Evolutionary conservation across 176 grass and related monocot species (phyloP).

Genomic region (Leersia perrieri): DNA sequence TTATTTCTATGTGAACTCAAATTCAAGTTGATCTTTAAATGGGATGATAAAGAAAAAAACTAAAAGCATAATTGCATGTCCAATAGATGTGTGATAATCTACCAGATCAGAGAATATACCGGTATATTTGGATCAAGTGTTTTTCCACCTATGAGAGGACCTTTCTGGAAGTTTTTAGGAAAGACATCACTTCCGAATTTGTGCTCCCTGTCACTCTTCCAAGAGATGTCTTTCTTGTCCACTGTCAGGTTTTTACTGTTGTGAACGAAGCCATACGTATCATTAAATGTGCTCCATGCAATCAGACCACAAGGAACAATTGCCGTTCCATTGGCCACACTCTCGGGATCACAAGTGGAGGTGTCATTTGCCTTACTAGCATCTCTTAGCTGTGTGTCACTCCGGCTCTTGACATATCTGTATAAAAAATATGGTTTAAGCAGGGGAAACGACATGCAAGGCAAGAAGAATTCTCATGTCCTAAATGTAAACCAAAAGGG

Average conservation of each 20-base stretch:
- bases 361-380: conserved; percentile 40
- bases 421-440: neutral
- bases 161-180: conserved; percentile 77
- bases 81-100: conserved; percentile 1
- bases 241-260: conserved; percentile 40
- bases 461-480: conserved; percentile 7
- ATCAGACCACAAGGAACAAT: conserved; percentile 94
- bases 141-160: conserved; percentile 67
- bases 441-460: conserved; percentile 7
- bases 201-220: conserved; percentile 96
- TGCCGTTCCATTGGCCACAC: conserved; percentile 25
- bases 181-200: conserved; percentile 90
- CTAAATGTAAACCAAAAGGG: neutral
- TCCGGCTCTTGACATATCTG: conserved; percentile 97
- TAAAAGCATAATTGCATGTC: neutral
- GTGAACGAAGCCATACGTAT: conserved; percentile 61
- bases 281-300: conserved; percentile 95
- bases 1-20: neutral
- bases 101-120: conserved; percentile 41
- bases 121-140: conserved; percentile 34
- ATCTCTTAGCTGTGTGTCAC: conserved; percentile 65
- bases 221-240: conserved; percentile 76
- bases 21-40: conserved; percentile 22
- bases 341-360: conserved; percentile 66
- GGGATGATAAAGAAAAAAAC: neutral